Conservation (phyloP, 129 eudicot genomes). For the Saussurea involucrata region DNA sequence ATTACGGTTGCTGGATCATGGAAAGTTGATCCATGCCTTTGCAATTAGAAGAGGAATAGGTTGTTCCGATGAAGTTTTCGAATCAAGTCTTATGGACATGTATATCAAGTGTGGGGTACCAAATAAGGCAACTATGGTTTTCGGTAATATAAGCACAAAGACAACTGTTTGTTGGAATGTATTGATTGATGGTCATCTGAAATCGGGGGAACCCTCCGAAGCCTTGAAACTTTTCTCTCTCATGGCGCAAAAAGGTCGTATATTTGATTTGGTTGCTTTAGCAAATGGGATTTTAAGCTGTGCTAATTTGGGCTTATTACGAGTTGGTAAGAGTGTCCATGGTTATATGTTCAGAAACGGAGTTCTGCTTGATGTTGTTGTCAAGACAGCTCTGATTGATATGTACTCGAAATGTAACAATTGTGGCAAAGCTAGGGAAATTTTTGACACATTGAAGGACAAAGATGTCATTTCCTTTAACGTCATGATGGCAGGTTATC, state of each 20-base stretch:
- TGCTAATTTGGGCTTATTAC: constrained; percentile 40
- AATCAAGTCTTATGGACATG: constrained; percentile 61
- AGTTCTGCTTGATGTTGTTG: constrained; percentile 48
- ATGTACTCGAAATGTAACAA: constrained; percentile 52
- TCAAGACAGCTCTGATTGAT: constrained; percentile 46
- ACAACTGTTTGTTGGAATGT: constrained; percentile 50
- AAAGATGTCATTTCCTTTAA: constrained; percentile 47
- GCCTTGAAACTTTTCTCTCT: constrained; percentile 37
- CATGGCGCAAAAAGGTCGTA: constrained; percentile 39
- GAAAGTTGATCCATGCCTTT: constrained; percentile 50
- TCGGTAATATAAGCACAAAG: constrained; percentile 29
- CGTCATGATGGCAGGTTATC: constrained; percentile 52
- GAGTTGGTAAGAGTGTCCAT: constrained; percentile 52
- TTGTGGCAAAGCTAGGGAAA: constrained; percentile 27
- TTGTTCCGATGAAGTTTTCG: constrained; percentile 51
- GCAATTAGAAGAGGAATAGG: constrained; percentile 52
- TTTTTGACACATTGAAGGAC: constrained; percentile 32
- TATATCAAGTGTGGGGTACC: constrained; percentile 44
- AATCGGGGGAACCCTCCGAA: constrained; percentile 38
- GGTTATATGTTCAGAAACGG: constrained; percentile 41
- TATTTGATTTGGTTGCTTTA: constrained; percentile 41
- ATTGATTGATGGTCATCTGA: constrained; percentile 41
- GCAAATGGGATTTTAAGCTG: constrained; percentile 55
- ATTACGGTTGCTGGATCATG: constrained; percentile 32
- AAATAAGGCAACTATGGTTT: constrained; percentile 28